Percentiles rank a stretch among this genome's conserved stretches.
phyloP scores from a whole-genome alignment of 768 basidiomycete genomes.

The Boletus tomentosulus region DNA sequence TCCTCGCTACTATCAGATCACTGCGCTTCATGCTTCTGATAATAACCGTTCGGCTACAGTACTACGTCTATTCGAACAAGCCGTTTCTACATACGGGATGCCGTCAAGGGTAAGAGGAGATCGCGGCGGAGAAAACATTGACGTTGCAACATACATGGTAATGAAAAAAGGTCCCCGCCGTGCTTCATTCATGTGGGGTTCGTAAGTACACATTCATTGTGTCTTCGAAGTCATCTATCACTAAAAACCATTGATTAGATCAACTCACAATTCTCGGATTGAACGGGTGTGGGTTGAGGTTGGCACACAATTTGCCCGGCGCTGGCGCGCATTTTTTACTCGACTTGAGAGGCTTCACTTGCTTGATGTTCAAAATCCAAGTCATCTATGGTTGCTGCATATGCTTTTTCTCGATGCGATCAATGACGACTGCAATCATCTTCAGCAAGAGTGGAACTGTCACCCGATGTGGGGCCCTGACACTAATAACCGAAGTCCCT shows the following conservation, averaged over 20 bases:
- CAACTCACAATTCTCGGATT: constrained; percentile 41
- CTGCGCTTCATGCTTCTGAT: too few relatives aligned
- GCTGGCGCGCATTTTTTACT: constrained; percentile 42
- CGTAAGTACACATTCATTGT: neutral
- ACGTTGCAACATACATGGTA: constrained; percentile 26
- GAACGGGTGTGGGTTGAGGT: constrained; percentile 45
- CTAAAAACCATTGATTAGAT: constrained; percentile 19
- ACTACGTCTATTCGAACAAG: neutral
- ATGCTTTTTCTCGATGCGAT: neutral
- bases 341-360: neutral
- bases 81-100: constrained; percentile 5
- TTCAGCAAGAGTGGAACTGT: neutral
- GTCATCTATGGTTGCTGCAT: neutral
- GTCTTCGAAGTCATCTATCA: too few relatives aligned
- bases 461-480: neutral
- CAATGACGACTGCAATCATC: neutral
- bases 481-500: neutral
- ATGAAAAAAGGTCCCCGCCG: constrained; percentile 16
- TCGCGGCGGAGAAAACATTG: constrained; percentile 28
- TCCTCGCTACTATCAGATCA: too few relatives aligned
- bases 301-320: constrained; percentile 34
- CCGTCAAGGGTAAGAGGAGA: constrained; percentile 29
- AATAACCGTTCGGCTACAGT: neutral
- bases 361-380: neutral
- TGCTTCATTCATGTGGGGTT: constrained; percentile 30